phyloP scores from a whole-genome alignment of 495 filamentous ascomycete genomes.

The Peziza echinospora region DNA sequence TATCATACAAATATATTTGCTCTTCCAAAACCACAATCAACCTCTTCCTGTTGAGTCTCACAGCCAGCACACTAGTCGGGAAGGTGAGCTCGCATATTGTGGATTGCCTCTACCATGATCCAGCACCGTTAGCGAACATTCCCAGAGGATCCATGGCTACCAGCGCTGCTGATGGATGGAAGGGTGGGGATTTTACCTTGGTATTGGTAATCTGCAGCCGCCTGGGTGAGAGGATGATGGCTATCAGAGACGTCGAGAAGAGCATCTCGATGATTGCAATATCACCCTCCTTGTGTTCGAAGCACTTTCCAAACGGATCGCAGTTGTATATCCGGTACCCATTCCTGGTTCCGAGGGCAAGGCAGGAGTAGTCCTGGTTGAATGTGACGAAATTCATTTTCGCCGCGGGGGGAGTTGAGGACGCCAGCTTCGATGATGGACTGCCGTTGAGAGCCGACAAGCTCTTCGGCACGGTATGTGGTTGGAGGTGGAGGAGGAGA shows the following conservation, averaged over 20 bases:
- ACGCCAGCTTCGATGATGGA: too few species aligned
- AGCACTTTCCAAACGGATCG: constrained; percentile 83
- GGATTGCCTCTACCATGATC: constrained; percentile 52
- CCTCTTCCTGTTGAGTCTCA: constrained; percentile 81
- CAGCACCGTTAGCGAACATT: not conserved
- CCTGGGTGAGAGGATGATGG: constrained; percentile 69
- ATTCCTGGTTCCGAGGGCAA: constrained; percentile 85
- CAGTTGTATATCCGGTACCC: constrained; percentile 93
- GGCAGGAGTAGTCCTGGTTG: constrained; percentile 93
- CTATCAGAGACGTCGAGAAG: constrained; percentile 95
- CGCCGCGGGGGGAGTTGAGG: not conserved
- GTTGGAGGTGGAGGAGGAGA: too few species aligned
- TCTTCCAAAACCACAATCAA: constrained; percentile 84
- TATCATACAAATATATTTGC: constrained; percentile 93
- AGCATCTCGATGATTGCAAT: constrained; percentile 95
- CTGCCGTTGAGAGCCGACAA: too few species aligned
- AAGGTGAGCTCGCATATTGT: constrained; percentile 98
- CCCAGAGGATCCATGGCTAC: too few species aligned
- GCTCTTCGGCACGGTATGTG: not conserved
- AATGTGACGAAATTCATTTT: constrained; percentile 92
- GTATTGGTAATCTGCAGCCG: constrained; percentile 91
- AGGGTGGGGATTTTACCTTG: constrained; percentile 47
- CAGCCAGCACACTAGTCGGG: constrained; percentile 76
- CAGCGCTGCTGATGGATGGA: too few species aligned
- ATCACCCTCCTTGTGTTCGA: constrained; percentile 78